Conservation (phyloP, 495 filamentous ascomycete species). For the Trichocladium uniseriatum region DNA sequence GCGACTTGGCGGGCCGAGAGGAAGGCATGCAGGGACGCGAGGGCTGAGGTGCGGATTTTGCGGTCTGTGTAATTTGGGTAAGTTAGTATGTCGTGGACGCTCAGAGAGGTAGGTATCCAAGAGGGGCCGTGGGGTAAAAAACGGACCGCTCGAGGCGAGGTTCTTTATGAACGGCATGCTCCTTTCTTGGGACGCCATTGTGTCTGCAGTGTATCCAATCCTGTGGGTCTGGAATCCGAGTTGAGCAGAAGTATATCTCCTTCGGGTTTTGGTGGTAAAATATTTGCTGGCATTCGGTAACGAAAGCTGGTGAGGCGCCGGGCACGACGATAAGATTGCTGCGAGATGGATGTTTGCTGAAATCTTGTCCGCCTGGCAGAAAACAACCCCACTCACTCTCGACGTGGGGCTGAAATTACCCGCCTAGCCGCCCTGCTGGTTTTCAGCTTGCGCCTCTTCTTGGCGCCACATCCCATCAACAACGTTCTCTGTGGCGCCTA, state of each 20-base stretch:
- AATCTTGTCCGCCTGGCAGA: conserved; percentile 32
- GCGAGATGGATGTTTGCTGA: conserved; percentile 2
- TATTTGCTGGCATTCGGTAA: neutral
- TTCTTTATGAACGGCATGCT: conserved; percentile 45
- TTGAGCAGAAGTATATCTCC: neutral
- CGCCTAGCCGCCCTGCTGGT: neutral
- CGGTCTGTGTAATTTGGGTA: conserved; percentile 47
- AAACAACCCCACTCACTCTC: conserved; percentile 7
- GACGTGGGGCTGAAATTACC: neutral
- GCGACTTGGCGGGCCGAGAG: conserved; percentile 52
- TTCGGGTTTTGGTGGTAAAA: too few relatives aligned
- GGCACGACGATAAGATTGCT: conserved; percentile 1
- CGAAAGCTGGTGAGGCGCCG: neutral
- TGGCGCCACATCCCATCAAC: too few relatives aligned
- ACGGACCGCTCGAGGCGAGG: conserved; percentile 43
- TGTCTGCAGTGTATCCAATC: conserved; percentile 2
- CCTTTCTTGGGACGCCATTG: conserved; percentile 36
- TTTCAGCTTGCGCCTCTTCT: neutral
- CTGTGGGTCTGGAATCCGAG: neutral
- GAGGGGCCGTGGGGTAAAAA: neutral
- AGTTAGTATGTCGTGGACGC: neutral
- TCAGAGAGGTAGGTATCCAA: neutral
- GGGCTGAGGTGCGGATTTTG: conserved; percentile 68
- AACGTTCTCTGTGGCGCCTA: too few relatives aligned
- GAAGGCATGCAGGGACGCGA: conserved; percentile 70